phyloP scores from a whole-genome alignment of 2,329 filamentous ascomycete genomes.

The Byssothecium circinans region DNA sequence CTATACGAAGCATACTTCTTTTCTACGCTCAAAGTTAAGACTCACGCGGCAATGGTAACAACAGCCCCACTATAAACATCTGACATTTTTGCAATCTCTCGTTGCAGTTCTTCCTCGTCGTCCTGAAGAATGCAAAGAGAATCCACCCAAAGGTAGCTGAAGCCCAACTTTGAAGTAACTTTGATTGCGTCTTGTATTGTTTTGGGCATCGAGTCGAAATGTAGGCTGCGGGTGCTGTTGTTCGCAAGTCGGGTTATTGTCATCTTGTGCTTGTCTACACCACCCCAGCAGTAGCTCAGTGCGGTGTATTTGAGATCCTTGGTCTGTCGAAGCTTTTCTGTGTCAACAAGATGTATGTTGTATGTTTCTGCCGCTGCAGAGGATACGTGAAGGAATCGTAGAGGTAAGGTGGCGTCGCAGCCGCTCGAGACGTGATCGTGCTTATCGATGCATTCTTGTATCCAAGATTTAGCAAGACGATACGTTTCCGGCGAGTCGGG shows the following conservation, averaged over 20 bases:
- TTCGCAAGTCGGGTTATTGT: conserved; percentile 1
- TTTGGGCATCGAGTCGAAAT: conserved; percentile 7
- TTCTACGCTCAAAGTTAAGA: conserved; percentile 1
- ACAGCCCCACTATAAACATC: conserved; percentile 11
- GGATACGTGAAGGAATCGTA: not conserved
- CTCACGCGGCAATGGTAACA: conserved; percentile 14
- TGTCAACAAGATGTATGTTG: not conserved
- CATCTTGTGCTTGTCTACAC: conserved; percentile 6
- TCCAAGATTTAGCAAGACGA: not conserved
- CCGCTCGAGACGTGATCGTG: not conserved
- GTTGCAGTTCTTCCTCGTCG: conserved; percentile 4
- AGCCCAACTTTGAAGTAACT: conserved; percentile 3
- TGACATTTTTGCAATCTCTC: conserved; percentile 17
- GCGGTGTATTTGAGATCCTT: not conserved
- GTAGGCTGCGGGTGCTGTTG: conserved; percentile 3
- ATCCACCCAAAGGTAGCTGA: conserved; percentile 2
- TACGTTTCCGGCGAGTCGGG: not conserved
- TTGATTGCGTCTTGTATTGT: conserved; percentile 17
- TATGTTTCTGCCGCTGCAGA: not conserved
- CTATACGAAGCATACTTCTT: conserved; percentile 3
- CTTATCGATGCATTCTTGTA: not conserved
- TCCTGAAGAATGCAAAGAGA: conserved; percentile 9
- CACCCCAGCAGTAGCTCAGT: conserved; percentile 16
- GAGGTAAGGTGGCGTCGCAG: not conserved
- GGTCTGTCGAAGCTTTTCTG: not conserved